phyloP scores from a whole-genome alignment of 1,284 basidiomycete genomes.

The Leccinum fuscescens region DNA sequence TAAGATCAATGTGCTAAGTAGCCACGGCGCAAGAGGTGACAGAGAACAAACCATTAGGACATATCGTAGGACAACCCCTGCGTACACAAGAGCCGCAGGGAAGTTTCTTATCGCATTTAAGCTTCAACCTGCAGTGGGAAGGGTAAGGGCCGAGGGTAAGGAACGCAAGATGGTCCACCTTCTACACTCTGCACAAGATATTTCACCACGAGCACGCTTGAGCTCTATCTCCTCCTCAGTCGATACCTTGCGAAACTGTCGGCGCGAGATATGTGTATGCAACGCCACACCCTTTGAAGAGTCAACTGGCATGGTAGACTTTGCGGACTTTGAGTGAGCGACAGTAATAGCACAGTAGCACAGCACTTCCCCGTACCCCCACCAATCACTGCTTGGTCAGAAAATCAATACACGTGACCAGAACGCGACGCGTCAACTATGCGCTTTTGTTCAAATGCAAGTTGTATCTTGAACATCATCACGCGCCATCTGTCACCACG shows the following conservation, averaged over 20 bases:
- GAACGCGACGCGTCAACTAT: conserved; percentile 13
- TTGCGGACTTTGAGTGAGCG: neutral
- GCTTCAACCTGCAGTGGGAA: conserved; percentile 49
- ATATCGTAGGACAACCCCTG: conserved; percentile 48
- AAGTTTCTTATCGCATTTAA: conserved; percentile 66
- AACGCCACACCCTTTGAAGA: conserved; percentile 21
- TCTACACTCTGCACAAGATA: conserved; percentile 58
- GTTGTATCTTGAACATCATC: neutral
- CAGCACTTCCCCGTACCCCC: neutral
- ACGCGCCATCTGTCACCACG: neutral
- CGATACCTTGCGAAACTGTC: conserved; percentile 42
- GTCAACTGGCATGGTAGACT: conserved; percentile 29
- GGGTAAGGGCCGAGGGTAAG: conserved; percentile 7
- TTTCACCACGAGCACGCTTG: conserved; percentile 53
- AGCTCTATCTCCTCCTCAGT: conserved; percentile 52
- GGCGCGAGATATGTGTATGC: conserved; percentile 29
- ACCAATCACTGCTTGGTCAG: conserved; percentile 2
- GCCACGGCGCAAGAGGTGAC: neutral
- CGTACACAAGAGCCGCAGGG: conserved; percentile 52
- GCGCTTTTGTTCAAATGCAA: neutral
- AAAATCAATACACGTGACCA: conserved; percentile 34
- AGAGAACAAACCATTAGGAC: conserved; percentile 43
- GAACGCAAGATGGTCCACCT: conserved; percentile 24
- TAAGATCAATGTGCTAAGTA: conserved; percentile 1
- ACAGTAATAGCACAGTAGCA: neutral